Conservation (phyloP, 2,329 filamentous ascomycete species). For the Fusarium clavum region DNA sequence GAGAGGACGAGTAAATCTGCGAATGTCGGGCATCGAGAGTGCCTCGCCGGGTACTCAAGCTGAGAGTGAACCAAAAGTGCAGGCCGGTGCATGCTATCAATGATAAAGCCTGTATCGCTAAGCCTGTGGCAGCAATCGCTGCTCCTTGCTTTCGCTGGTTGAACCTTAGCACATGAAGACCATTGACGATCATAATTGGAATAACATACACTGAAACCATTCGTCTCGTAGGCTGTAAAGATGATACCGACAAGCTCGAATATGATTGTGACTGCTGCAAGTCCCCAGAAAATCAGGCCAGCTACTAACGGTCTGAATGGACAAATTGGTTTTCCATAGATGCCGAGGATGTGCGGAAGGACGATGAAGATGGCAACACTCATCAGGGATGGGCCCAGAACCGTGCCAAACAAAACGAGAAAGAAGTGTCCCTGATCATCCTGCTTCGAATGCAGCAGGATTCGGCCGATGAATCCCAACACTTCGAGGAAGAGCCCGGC, state of each 20-base stretch:
- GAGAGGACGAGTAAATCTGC: conserved; percentile 55
- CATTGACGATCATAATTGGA: not conserved
- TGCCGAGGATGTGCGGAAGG: conserved; percentile 59
- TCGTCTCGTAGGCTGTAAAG: conserved; percentile 53
- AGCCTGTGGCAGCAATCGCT: conserved; percentile 57
- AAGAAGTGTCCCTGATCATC: conserved; percentile 54
- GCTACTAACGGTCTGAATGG: conserved; percentile 52
- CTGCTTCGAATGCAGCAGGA: conserved; percentile 54
- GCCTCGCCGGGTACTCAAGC: conserved; percentile 53
- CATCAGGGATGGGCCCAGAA: conserved; percentile 60
- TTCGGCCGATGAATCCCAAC: conserved; percentile 59
- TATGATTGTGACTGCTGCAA: conserved; percentile 51
- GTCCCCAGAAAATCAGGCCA: conserved; percentile 50
- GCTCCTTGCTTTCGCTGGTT: conserved; percentile 50
- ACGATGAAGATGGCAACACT: conserved; percentile 58
- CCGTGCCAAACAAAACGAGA: conserved; percentile 60
- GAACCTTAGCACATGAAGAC: conserved; percentile 24
- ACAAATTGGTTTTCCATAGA: conserved; percentile 60
- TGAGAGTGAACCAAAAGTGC: conserved; percentile 56
- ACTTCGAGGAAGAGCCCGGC: conserved; percentile 58
- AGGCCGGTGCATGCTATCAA: conserved; percentile 55
- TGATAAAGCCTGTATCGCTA: conserved; percentile 58
- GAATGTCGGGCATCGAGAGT: conserved; percentile 55
- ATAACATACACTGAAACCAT: conserved; percentile 51
- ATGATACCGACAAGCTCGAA: conserved; percentile 57